Evolutionary conservation across 2,329 filamentous ascomycete genomes (phyloP).

Genomic region (Sphaceloma murrayae): DNA sequence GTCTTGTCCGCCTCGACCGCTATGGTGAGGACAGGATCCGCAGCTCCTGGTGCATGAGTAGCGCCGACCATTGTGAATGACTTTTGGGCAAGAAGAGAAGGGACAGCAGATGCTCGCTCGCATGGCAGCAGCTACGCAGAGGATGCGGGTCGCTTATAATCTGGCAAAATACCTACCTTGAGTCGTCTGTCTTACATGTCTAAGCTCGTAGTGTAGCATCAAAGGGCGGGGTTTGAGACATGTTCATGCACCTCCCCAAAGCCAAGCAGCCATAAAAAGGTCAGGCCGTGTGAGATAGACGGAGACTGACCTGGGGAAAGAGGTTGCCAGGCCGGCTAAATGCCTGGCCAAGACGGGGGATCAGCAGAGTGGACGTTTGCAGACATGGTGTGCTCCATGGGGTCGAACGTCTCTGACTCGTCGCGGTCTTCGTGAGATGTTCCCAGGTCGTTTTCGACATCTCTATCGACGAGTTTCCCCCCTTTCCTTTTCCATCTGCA

Average conservation of each 20-base stretch:
- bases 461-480: no score
- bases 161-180: background rate
- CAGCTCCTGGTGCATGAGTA: constrained; percentile 4
- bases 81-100: no score
- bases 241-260: background rate
- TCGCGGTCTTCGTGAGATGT: no score
- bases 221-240: constrained; percentile 2
- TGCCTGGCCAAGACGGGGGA: constrained; percentile 4
- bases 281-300: background rate
- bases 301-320: constrained; percentile 3
- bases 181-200: background rate
- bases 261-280: constrained; percentile 1
- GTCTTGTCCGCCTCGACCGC: constrained; percentile 33
- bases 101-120: no score
- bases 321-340: constrained; percentile 9
- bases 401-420: no score
- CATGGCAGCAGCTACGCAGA: background rate
- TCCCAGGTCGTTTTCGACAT: no score
- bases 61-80: constrained; percentile 3
- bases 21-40: constrained; percentile 22
- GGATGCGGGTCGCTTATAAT: background rate
- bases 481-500: no score
- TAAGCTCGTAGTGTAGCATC: constrained; percentile 2
- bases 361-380: no score
- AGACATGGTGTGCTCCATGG: no score